Conservation (phyloP, 73 alveolate genomes). For the Paramecium biaurelia region DNA sequence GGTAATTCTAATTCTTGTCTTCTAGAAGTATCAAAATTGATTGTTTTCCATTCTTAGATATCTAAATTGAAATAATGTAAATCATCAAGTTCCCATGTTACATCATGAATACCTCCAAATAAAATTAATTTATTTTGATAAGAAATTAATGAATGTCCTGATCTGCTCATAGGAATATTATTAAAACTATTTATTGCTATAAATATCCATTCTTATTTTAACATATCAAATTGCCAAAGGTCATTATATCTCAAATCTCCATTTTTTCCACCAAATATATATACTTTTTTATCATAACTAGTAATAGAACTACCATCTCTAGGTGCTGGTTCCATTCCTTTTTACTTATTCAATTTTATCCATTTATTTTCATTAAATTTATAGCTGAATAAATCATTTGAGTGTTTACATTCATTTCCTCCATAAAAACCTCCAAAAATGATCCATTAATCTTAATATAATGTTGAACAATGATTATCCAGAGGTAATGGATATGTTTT, state of each 20-base stretch:
- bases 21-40: constrained; percentile 47
- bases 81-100: constrained; percentile 84
- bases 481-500: neutral
- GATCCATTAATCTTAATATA: neutral
- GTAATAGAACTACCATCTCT: constrained; percentile 37
- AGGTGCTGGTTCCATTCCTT: constrained; percentile 37
- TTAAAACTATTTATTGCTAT: constrained; percentile 8
- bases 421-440: constrained; percentile 21
- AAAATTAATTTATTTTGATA: constrained; percentile 62
- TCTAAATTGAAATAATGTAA: constrained; percentile 64
- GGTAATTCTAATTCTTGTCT: constrained; percentile 11
- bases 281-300: neutral
- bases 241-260: constrained; percentile 68
- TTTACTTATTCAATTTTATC: neutral
- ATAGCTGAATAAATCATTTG: neutral
- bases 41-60: constrained; percentile 59
- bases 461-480: neutral
- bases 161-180: constrained; percentile 65
- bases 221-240: constrained; percentile 67
- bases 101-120: constrained; percentile 85
- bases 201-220: constrained; percentile 57
- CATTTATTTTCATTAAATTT: neutral
- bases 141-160: constrained; percentile 71
- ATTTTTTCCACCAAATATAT: constrained; percentile 31
- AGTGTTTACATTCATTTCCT: neutral